Evolutionary conservation across 1,284 basidiomycete genomes (phyloP).

Genomic region (Irpex sp.): DNA sequence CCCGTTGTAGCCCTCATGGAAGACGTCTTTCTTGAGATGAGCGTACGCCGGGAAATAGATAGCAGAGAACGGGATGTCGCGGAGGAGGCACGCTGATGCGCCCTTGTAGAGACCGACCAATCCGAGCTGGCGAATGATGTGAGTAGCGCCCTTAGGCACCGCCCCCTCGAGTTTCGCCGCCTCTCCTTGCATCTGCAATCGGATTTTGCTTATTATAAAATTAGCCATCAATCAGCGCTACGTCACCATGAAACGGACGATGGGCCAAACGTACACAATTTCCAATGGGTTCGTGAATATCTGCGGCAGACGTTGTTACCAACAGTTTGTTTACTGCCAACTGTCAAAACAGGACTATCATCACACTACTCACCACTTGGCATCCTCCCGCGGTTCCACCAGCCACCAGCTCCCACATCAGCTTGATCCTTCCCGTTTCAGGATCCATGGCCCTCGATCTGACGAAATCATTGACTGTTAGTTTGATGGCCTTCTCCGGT

Average conservation of each 20-base stretch:
- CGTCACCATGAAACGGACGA: not conserved
- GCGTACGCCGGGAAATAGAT: constrained; percentile 81
- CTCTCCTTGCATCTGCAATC: constrained; percentile 95
- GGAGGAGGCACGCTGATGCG: constrained; percentile 81
- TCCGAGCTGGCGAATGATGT: constrained; percentile 92
- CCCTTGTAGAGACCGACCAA: constrained; percentile 92
- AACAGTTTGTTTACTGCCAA: constrained; percentile 9
- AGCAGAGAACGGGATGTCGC: constrained; percentile 94
- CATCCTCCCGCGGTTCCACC: constrained; percentile 94
- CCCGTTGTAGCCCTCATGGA: constrained; percentile 93
- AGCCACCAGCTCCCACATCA: constrained; percentile 86
- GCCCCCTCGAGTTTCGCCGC: constrained; percentile 82
- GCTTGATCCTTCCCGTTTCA: constrained; percentile 88
- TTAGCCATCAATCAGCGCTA: constrained; percentile 8
- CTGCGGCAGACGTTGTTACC: constrained; percentile 36
- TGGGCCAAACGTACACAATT: constrained; percentile 64
- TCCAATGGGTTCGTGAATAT: constrained; percentile 95
- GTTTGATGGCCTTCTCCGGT: constrained; percentile 96
- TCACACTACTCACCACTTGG: constrained; percentile 78
- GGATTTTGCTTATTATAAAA: constrained; percentile 74
- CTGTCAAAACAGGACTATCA: not conserved
- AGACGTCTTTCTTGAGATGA: constrained; percentile 89
- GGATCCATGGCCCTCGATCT: constrained; percentile 85
- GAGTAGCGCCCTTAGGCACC: constrained; percentile 79
- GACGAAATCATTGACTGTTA: constrained; percentile 94